A percentile compares a stretch with the other conserved stretches of the same genome.
These are phyloP conservation scores for Geotrichum reessii DNA, from an alignment of 1,139 yeast species.

Conservation along the genomic window DNA sequence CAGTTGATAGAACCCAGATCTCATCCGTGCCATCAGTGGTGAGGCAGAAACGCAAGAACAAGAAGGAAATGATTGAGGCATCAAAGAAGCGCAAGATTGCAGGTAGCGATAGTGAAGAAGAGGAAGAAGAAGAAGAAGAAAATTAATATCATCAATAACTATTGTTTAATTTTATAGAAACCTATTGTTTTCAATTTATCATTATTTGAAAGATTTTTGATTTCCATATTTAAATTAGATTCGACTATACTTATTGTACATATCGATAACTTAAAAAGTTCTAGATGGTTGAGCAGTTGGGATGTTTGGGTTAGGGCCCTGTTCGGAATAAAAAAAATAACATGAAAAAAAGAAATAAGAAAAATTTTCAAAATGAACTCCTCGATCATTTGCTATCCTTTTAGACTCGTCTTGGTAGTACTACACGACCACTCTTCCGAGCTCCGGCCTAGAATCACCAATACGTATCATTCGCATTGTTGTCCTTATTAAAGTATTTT, in stretches of 20 bases:
- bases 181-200: not conserved
- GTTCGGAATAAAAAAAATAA: not conserved
- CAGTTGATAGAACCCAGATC: conserved; percentile 63
- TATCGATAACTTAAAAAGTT: too few species aligned
- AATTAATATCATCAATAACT: not conserved
- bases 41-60: conserved; percentile 57
- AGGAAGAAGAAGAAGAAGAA: not conserved
- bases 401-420: not conserved
- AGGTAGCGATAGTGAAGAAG: conserved; percentile 2
- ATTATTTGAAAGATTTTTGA: not conserved
- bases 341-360: not conserved
- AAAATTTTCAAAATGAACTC: not conserved
- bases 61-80: conserved; percentile 70
- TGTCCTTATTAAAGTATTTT: not conserved
- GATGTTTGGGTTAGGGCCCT: not conserved
- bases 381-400: not conserved
- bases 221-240: too few species aligned
- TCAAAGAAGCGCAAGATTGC: conserved; percentile 55
- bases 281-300: not conserved
- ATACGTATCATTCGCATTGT: not conserved
- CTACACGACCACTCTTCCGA: not conserved
- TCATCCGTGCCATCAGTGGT: conserved; percentile 79
- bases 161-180: not conserved
- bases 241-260: too few species aligned
- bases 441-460: not conserved